These are phyloP conservation scores for Phanerochaete carnosa DNA, from an alignment of 768 basidiomycete species.

Conservation along the genomic window DNA sequence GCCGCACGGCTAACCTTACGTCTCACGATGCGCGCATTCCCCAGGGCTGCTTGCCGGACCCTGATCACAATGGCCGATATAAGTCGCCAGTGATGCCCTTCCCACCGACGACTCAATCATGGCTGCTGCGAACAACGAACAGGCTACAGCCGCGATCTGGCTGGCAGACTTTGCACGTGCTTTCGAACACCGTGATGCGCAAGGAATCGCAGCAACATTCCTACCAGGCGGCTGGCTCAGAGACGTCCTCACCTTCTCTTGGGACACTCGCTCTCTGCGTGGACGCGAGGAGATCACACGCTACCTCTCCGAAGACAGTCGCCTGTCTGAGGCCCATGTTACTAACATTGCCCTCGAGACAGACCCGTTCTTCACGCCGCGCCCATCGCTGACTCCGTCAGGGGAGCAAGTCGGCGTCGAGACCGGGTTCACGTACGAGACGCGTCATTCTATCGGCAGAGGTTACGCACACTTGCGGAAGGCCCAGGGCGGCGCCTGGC, in stretches of 20 bases:
- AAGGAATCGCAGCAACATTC: constrained; percentile 23
- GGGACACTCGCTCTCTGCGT: constrained; percentile 37
- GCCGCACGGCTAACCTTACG: no score
- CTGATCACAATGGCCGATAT: no score
- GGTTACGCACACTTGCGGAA: constrained; percentile 34
- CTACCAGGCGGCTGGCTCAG: constrained; percentile 36
- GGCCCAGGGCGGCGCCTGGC: constrained; percentile 25
- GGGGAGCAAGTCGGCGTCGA: constrained; percentile 23
- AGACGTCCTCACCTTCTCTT: constrained; percentile 41
- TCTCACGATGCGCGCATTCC: no score
- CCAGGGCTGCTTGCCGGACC: no score
- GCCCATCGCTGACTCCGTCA: constrained; percentile 11
- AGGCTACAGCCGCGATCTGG: constrained; percentile 25
- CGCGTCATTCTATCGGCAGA: constrained; percentile 27
- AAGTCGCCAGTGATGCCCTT: no score
- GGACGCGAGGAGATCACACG: constrained; percentile 31
- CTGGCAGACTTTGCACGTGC: constrained; percentile 22
- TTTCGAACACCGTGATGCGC: constrained; percentile 19
- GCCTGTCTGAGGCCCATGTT: constrained; percentile 22
- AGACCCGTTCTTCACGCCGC: constrained; percentile 16
- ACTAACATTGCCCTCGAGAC: constrained; percentile 27
- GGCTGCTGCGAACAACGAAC: background rate
- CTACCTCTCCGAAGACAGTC: constrained; percentile 26
- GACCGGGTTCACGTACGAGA: constrained; percentile 37
- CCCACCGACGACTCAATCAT: background rate